Conservation (phyloP, 2,329 filamentous ascomycete species). For the Arthrobotrys entomopaga region DNA sequence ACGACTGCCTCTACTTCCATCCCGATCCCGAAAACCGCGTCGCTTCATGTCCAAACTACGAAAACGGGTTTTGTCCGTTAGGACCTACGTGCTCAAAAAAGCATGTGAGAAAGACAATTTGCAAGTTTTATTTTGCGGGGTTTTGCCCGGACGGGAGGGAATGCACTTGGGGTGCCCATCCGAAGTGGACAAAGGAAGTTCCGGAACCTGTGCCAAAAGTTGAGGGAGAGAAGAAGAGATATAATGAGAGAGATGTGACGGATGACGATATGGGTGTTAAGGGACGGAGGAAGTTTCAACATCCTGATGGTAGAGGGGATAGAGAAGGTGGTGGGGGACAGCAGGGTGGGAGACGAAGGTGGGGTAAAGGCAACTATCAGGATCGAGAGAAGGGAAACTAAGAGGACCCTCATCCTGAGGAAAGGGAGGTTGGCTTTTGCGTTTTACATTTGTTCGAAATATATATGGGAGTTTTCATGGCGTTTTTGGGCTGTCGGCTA, state of each 20-base stretch:
- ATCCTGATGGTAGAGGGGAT: slow-evolving; percentile 42
- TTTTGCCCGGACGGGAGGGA: slow-evolving; percentile 86
- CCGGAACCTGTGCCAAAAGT: slow-evolving; percentile 68
- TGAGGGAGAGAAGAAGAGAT: slow-evolving; percentile 74
- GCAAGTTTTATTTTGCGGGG: slow-evolving; percentile 86
- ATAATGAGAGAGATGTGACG: slow-evolving; percentile 55
- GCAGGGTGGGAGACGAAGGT: slow-evolving; percentile 17
- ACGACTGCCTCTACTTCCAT: slow-evolving; percentile 94
- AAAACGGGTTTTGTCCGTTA: slow-evolving; percentile 91
- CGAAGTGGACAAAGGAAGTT: slow-evolving; percentile 76
- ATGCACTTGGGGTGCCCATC: slow-evolving; percentile 84
- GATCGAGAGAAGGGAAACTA: slow-evolving; percentile 44
- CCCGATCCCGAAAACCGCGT: slow-evolving; percentile 83
- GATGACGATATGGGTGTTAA: slow-evolving; percentile 55
- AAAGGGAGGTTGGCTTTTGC: neutral
- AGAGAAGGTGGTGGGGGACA: slow-evolving; percentile 28
- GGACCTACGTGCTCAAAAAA: slow-evolving; percentile 88
- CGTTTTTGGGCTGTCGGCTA: slow-evolving; percentile 10
- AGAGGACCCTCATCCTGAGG: neutral
- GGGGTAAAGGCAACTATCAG: slow-evolving; percentile 49
- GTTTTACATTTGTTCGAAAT: neutral
- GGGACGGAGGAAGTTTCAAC: slow-evolving; percentile 50
- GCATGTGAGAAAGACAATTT: slow-evolving; percentile 83
- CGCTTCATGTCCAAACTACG: slow-evolving; percentile 88
- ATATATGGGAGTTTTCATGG: neutral